A percentile compares a stretch with the other conserved stretches of the same genome.
Conservation (phyloP, 2,329 filamentous ascomycete species). For the Plectosphaerella cucumerina region DNA sequence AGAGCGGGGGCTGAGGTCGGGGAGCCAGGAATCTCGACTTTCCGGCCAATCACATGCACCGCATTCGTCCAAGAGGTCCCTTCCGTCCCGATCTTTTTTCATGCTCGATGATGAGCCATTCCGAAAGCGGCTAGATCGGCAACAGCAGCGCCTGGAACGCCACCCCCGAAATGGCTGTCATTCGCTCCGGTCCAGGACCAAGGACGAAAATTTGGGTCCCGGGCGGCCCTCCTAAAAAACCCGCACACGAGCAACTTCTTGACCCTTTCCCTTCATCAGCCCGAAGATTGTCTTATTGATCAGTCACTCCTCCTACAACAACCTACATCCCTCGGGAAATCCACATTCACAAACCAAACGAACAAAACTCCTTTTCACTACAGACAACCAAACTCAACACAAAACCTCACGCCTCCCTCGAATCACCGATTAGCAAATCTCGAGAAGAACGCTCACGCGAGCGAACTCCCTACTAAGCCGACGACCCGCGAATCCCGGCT, state of each 20-base stretch:
- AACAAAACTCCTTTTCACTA: neutral
- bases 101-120: slow-evolving; percentile 3
- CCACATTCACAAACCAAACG: neutral
- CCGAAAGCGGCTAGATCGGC: slow-evolving; percentile 7
- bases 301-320: neutral
- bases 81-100: slow-evolving; percentile 3
- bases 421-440: neutral
- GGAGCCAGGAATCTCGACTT: slow-evolving; percentile 2
- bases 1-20: neutral
- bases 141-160: slow-evolving; percentile 2
- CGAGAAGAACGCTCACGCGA: neutral
- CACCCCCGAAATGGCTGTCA: slow-evolving; percentile 9
- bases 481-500: neutral
- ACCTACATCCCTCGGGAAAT: neutral
- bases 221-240: slow-evolving; percentile 13
- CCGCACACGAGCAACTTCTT: slow-evolving; percentile 13
- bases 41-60: slow-evolving; percentile 10
- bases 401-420: neutral
- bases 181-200: slow-evolving; percentile 9
- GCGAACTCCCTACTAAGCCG: neutral
- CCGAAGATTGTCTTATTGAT: neutral
- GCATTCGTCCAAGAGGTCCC: neutral
- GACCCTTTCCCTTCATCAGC: neutral
- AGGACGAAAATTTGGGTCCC: slow-evolving; percentile 8
- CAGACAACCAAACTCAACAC: neutral